A percentile compares a stretch with the other conserved stretches of the same genome.
These are phyloP conservation scores for Phialocephala subalpina DNA, from an alignment of 2,329 filamentous ascomycete genomes.

Conservation along the genomic window DNA sequence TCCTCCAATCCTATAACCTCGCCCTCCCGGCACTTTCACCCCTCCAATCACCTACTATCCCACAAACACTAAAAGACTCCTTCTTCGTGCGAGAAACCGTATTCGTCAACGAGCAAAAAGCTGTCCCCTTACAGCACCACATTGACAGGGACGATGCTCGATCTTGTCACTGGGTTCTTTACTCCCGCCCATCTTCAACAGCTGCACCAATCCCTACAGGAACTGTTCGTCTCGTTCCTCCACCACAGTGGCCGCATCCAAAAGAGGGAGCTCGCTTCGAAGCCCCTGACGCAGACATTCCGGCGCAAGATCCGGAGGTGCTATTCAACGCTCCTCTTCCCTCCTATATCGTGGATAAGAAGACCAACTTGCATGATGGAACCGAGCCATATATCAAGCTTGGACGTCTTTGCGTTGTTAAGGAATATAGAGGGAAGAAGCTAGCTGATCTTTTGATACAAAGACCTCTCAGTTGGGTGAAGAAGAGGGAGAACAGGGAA, in stretches of 20 bases:
- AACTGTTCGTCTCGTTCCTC: slow-evolving; percentile 64
- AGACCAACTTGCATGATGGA: slow-evolving; percentile 63
- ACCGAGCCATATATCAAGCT: slow-evolving; percentile 83
- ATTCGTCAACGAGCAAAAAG: slow-evolving; percentile 63
- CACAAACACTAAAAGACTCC: slow-evolving; percentile 64
- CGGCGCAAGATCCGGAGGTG: slow-evolving; percentile 2
- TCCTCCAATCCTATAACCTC: slow-evolving; percentile 27
- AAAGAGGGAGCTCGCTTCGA: slow-evolving; percentile 47
- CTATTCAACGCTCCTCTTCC: slow-evolving; percentile 22
- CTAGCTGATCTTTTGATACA: slow-evolving; percentile 27
- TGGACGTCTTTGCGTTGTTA: slow-evolving; percentile 76
- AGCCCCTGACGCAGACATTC: slow-evolving; percentile 25
- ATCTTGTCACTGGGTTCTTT: slow-evolving; percentile 78
- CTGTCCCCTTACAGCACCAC: slow-evolving; percentile 69
- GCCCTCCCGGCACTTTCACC: slow-evolving; percentile 6
- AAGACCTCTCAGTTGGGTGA: slow-evolving; percentile 73
- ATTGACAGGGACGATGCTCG: slow-evolving; percentile 80
- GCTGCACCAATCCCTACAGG: slow-evolving; percentile 36
- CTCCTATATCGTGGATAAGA: slow-evolving; percentile 35
- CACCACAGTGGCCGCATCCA: slow-evolving; percentile 64
- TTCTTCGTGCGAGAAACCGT: slow-evolving; percentile 67
- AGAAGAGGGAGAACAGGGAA: slow-evolving; percentile 57
- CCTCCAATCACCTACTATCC: slow-evolving; percentile 47
- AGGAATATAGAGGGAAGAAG: slow-evolving; percentile 59
- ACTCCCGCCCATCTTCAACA: slow-evolving; percentile 6